These are phyloP conservation scores for Nemania diffusa DNA, from an alignment of 2,329 filamentous ascomycete species.

Conservation along the genomic window DNA sequence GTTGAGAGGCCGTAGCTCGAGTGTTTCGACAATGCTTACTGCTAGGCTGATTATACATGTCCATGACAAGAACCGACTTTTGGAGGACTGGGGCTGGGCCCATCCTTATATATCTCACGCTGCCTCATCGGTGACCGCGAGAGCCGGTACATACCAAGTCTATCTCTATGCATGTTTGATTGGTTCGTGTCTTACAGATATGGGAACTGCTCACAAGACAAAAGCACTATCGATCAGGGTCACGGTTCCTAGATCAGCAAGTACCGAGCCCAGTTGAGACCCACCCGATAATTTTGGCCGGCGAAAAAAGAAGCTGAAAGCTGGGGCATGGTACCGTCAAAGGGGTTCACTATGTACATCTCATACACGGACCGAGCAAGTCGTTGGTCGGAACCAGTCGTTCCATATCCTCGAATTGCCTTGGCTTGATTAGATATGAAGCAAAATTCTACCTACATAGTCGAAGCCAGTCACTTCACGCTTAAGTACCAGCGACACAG, in stretches of 20 bases:
- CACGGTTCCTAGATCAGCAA: constrained; percentile 13
- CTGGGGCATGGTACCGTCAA: neutral
- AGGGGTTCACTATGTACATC: neutral
- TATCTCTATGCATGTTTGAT: constrained; percentile 29
- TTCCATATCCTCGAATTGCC: constrained; percentile 22
- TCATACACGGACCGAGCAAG: neutral
- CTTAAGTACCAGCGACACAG: neutral
- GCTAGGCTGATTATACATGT: neutral
- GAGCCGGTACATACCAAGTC: constrained; percentile 19
- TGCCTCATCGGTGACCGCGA: constrained; percentile 21
- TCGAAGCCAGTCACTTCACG: neutral
- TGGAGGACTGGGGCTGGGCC: constrained; percentile 4
- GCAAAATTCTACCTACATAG: neutral
- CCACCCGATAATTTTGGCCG: constrained; percentile 6
- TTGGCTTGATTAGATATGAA: neutral
- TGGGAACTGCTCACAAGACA: constrained; percentile 27
- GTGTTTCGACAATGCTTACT: neutral
- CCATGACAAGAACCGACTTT: neutral
- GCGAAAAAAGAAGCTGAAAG: constrained; percentile 19
- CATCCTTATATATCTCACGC: constrained; percentile 24
- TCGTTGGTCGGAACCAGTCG: constrained; percentile 19
- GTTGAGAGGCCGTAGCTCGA: neutral
- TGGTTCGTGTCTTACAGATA: constrained; percentile 30
- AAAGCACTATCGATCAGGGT: constrained; percentile 21
- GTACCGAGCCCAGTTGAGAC: neutral